Evolutionary conservation across 441 rosid species (phyloP).

Genomic region (Erodium texanum): DNA sequence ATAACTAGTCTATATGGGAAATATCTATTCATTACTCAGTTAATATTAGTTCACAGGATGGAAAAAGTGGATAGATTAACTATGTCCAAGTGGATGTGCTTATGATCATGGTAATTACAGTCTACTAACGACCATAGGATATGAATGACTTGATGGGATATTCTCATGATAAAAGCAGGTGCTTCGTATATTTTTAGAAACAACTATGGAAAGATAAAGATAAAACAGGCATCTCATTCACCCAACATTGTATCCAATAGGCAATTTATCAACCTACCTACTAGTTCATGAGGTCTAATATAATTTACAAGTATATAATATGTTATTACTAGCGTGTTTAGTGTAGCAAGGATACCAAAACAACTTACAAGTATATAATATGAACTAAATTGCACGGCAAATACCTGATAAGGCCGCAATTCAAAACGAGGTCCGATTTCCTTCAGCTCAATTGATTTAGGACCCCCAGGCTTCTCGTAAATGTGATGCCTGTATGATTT

Average conservation of each 20-base stretch:
- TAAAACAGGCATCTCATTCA: neutral
- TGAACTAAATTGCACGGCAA: neutral
- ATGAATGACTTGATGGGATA: too few species aligned
- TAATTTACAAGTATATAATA: too few species aligned
- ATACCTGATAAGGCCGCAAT: slow-evolving; percentile 78
- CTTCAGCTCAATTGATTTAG: slow-evolving; percentile 68
- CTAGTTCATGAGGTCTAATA: neutral
- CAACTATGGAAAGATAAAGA: too few species aligned
- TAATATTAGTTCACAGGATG: neutral
- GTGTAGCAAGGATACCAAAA: too few species aligned
- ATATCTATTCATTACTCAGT: neutral
- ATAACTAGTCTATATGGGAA: neutral
- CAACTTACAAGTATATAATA: neutral
- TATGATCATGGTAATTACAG: neutral
- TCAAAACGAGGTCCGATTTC: slow-evolving; percentile 93
- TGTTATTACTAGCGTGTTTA: too few species aligned
- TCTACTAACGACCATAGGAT: too few species aligned
- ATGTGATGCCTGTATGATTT: slow-evolving; percentile 60
- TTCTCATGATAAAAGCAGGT: too few species aligned
- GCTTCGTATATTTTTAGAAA: too few species aligned
- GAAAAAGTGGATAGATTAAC: too few species aligned
- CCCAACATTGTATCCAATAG: neutral
- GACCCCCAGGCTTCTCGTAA: slow-evolving; percentile 68
- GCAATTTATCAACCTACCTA: neutral
- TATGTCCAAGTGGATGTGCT: too few species aligned